Percentiles rank a stretch among this genome's conserved stretches.
These are phyloP conservation scores for Kuraishia hungarica DNA, from an alignment of 805 yeast species.

Conservation along the genomic window DNA sequence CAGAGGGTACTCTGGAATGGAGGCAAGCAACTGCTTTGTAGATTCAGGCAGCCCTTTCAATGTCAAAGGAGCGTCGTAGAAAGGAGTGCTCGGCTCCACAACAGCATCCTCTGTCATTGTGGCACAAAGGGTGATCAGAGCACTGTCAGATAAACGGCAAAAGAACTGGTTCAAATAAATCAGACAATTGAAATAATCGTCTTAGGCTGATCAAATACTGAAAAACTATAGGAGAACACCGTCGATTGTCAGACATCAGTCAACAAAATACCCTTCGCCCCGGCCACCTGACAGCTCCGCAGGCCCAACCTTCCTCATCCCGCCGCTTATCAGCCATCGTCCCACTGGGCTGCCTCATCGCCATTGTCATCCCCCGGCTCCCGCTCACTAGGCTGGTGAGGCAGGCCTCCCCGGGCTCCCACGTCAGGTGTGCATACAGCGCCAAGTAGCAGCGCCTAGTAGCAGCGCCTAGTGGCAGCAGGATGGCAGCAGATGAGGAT, in stretches of 20 bases:
- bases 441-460: no score
- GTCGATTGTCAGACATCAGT: no score
- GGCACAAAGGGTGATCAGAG: neutral
- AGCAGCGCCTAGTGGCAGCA: no score
- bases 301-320: neutral
- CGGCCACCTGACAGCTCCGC: neutral
- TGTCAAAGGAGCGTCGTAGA: slow-evolving; percentile 1
- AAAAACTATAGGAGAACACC: neutral
- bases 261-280: neutral
- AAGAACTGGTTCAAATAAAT: no score
- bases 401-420: no score
- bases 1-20: slow-evolving; percentile 26
- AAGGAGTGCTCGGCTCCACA: neutral
- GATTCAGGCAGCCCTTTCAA: neutral
- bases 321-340: slow-evolving; percentile 6
- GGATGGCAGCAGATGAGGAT: no score
- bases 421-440: no score
- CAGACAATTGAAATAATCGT: no score
- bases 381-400: no score
- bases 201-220: no score
- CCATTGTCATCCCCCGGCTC: neutral
- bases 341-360: neutral
- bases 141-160: no score
- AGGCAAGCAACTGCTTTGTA: slow-evolving; percentile 6
- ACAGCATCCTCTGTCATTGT: neutral